These are phyloP conservation scores for Kluyveromyces siamensis DNA, from an alignment of 805 yeast species.

Conservation along the genomic window DNA sequence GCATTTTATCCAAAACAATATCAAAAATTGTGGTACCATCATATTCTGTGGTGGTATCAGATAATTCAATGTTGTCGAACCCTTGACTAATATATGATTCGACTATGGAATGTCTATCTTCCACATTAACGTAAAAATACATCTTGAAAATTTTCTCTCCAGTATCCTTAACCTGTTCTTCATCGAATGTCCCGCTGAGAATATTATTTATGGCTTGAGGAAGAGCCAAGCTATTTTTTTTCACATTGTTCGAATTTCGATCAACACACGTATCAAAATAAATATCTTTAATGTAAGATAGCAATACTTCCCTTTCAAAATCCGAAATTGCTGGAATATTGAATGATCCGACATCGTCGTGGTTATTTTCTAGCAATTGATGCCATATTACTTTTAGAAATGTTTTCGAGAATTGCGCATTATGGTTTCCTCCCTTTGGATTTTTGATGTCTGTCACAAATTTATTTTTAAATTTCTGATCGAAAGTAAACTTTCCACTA, in stretches of 20 bases:
- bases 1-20: conserved; percentile 14
- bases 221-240: neutral
- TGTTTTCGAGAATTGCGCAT: conserved; percentile 1
- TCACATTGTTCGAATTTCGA: neutral
- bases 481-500: neutral
- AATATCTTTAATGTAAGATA: conserved; percentile 18
- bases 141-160: neutral
- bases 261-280: conserved; percentile 9
- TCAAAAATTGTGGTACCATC: conserved; percentile 9
- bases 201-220: neutral
- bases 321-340: neutral
- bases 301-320: conserved; percentile 8
- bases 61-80: conserved; percentile 1
- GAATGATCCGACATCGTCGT: neutral
- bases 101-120: neutral
- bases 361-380: neutral
- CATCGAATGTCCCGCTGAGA: neutral
- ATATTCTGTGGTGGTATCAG: neutral
- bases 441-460: neutral
- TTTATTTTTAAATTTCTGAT: neutral
- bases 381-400: conserved; percentile 2
- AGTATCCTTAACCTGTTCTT: neutral
- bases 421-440: neutral
- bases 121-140: neutral
- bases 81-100: conserved; percentile 1